These are phyloP conservation scores for Dothideomycetidae sp. DNA, from an alignment of 2,329 filamentous ascomycete genomes.

Conservation along the genomic window DNA sequence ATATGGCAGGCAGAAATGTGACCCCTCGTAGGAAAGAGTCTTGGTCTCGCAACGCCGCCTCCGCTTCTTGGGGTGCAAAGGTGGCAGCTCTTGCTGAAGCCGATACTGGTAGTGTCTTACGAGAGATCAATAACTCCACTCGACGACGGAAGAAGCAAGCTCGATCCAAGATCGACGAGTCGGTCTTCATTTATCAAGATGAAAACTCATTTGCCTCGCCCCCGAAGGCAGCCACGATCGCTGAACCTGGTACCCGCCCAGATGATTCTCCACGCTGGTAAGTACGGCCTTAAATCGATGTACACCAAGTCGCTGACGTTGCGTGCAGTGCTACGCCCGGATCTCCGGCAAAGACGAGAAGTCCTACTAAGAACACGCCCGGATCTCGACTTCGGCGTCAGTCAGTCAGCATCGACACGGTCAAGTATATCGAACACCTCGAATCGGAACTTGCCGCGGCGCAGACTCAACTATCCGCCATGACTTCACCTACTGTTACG, in stretches of 20 bases:
- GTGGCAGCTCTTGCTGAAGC: conserved; percentile 13
- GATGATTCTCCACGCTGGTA: conserved; percentile 10
- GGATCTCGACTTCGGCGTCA: conserved; percentile 14
- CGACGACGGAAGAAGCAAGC: conserved; percentile 13
- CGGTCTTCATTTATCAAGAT: conserved; percentile 16
- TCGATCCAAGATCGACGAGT: conserved; percentile 11
- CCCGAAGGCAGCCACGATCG: neutral
- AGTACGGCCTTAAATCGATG: too few relatives aligned
- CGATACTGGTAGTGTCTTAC: conserved; percentile 12
- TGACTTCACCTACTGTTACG: conserved; percentile 27
- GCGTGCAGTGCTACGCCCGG: conserved; percentile 10
- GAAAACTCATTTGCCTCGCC: conserved; percentile 16
- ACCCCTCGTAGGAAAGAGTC: conserved; percentile 19
- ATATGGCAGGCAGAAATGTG: conserved; percentile 19
- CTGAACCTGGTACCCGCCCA: conserved; percentile 9
- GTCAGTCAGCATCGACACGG: conserved; percentile 28
- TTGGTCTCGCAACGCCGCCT: conserved; percentile 16
- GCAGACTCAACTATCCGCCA: conserved; percentile 26
- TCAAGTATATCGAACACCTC: conserved; percentile 36
- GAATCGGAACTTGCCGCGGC: conserved; percentile 31
- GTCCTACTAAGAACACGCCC: conserved; percentile 14
- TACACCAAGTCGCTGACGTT: conserved; percentile 12
- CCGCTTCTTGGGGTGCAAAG: conserved; percentile 5
- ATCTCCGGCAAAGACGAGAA: conserved; percentile 9
- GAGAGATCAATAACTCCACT: conserved; percentile 14